Evolutionary conservation across 2,329 filamentous ascomycete genomes (phyloP), one percentile per base, ranked within the genome.

Genomic region (Pseudogymnoascus sp.): DNA sequence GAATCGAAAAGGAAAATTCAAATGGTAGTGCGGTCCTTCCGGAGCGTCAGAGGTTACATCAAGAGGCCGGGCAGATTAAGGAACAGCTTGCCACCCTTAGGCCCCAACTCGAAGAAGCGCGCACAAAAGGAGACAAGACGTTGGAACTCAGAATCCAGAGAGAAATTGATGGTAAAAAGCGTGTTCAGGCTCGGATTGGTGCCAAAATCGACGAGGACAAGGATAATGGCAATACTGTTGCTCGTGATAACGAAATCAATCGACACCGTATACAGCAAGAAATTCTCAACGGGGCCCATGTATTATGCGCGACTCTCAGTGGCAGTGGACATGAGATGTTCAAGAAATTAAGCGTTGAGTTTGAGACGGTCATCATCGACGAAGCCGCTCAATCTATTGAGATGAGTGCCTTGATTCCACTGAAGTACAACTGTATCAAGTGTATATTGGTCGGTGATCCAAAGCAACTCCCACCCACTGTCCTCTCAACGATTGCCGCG

Each of bases 321-420:
- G 95, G 93, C 70, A 93, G 89, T 75, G 95, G 95, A 3, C 96
- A 99, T 72, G 95, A 99, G 68, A 96, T 98, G 87, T 96, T 99
- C 78, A 91, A 93, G 75, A 89, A 89, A 69, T 78, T 99, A 63
- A 93, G 90, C 70, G 91, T 99, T 61, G 95, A 99, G 75, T 99
- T 99, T 69, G 95, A 99, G 76, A 98, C 95, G 0, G 95, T 99
- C 68, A 90, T 99, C 69, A 97, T 99, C 67, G 95, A 99, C 71
- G 95, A 99, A 78, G 95, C 95, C 3, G 95, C 95, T 14, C 95
- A 99, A 81, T 99, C 93, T 75, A 96, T 99, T 65, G 95, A 99
- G 78, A 83, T 99, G 72, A 96, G 92, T 72, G 95, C 95, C 11
- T 82, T 99, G 56, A 99, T 99, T 68, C 95, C 95, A 2, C 83